Base-by-base conservation (phyloP, 768 basidiomycete genomes). In the Leccinum longicurvipes region DNA sequence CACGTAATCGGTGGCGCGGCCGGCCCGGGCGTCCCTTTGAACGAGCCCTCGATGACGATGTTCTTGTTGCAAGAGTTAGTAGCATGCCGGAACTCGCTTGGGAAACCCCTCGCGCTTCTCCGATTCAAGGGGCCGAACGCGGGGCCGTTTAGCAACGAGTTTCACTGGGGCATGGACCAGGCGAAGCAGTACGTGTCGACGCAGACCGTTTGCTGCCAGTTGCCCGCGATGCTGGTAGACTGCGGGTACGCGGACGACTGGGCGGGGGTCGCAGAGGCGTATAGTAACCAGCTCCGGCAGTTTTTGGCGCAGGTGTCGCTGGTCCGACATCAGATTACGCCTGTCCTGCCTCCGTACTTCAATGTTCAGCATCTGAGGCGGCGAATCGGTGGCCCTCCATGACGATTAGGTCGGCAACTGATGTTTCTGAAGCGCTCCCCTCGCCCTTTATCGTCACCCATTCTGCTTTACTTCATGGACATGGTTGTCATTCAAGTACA, bases 311-410 rank as follows among this genome's bases (percentile, higher is more conserved):
- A 70, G 58, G 62, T 72, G 31, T 72, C 70, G 39, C 49, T 64
- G 6, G 64, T 70, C 25, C 57, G 69, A 6, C 68, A 70, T 53
- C 69, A 70, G 53, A 68, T 70, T 12, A 60, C 60, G 5, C 70
- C 68, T 3, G 68, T 72, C 29, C 57, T 70, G 10, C 69, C 69
- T 3, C 69, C 70, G 1, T 70, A 70, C 21, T 70, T 70, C 31
- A 72, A 72, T 47, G 51, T 68, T 5, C 70, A 72, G 15, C 70
- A 68, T 48, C 34, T 70, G 52, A 72, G 68, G 21, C 68, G 69
- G 5, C 59, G 69, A 51, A 46, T 68, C 0, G 68, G 66, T 1
- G 54, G 60, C 11, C 61, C 70, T 7, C 54, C 60, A 5, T 70
- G 50, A 71, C 15, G 15, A 12, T 17, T 17, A 9, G 34, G 34